Evolutionary conservation across 2,329 filamentous ascomycete genomes (phyloP), one percentile per base, ranked within the genome.

Genomic region (Diplocarpon mali): DNA sequence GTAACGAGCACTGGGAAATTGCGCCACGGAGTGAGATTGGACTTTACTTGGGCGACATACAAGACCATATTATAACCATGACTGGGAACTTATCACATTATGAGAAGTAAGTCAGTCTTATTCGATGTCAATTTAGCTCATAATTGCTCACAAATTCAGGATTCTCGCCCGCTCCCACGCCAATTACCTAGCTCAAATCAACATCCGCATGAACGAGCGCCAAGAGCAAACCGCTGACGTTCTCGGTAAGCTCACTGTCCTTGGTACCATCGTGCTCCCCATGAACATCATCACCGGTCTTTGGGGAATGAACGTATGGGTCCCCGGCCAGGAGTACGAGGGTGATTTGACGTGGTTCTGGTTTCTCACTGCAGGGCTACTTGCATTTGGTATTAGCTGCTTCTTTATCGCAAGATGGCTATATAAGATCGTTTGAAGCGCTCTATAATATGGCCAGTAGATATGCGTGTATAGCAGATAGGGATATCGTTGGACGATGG

Each of bases 201-300:
- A 95, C 65, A 95, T 96, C 57, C 80, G 88, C 59, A 96, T 96
- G 90, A 95, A 95, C 65, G 90, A 96, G 69, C 82, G 92, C 38
- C 86, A 93, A 62, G 90, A 98, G 64, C 82, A 93, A 67, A 98
- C 92, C 1, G 87, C 88, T 34, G 90, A 98, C 62, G 88, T 95
- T 1, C 75, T 98, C 11, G 89, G 89, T 52, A 95, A 92, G 64
- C 75, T 98, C 48, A 96, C 92, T 0, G 92, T 98, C 1, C 72
- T 98, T 1, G 92, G 92, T 53, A 98, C 92, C 5, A 96, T 98
- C 55, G 90, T 98, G 2, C 70, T 98, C 45, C 92, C 92, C 10
- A 95, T 98, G 89, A 98, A 98, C 63, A 94, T 98, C 61, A 90
- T 98, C 58, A 96, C 92, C 2, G 92, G 92, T 55, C 79, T 96